Percentiles rank a stretch among this genome's conserved stretches.
These are phyloP conservation scores for Cladosporium cucumerinum DNA, from an alignment of 2,329 filamentous ascomycete species.

Conservation along the genomic window DNA sequence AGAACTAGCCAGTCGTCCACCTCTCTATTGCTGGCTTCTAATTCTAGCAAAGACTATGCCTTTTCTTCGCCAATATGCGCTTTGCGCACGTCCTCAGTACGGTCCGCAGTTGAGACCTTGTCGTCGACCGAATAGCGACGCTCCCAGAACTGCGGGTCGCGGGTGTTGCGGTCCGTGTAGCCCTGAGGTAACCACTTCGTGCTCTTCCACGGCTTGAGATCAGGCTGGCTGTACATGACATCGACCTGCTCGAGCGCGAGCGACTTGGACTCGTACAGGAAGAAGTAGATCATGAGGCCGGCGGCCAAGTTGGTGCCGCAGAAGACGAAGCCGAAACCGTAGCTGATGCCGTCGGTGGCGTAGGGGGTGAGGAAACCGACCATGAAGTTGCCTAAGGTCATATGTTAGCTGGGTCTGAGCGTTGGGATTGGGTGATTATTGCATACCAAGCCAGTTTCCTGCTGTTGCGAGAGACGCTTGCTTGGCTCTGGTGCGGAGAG, in stretches of 20 bases:
- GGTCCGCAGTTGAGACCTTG: not conserved
- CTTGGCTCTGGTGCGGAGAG: conserved; percentile 24
- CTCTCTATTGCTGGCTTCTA: not conserved
- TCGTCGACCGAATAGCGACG: not conserved
- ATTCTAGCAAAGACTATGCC: not conserved
- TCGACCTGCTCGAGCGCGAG: conserved; percentile 37
- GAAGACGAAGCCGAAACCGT: conserved; percentile 34
- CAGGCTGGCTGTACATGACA: conserved; percentile 34
- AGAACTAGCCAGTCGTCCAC: not conserved
- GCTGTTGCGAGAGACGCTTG: conserved; percentile 28
- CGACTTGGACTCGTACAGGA: conserved; percentile 36
- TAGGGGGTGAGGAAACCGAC: conserved; percentile 37
- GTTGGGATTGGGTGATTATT: too few relatives aligned
- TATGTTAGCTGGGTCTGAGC: not conserved
- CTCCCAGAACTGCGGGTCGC: conserved; percentile 23
- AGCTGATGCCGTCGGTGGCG: conserved; percentile 27
- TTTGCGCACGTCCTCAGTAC: not conserved
- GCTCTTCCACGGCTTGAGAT: conserved; percentile 31
- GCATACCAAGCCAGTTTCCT: conserved; percentile 41
- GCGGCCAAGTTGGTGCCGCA: conserved; percentile 33
- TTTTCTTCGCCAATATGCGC: not conserved
- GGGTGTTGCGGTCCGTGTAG: conserved; percentile 32
- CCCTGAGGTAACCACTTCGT: conserved; percentile 36
- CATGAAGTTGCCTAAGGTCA: conserved; percentile 36
- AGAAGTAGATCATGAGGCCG: conserved; percentile 31